phyloP scores from a whole-genome alignment of 2,329 filamentous ascomycete species.

The Penicillium psychrosexuale region DNA sequence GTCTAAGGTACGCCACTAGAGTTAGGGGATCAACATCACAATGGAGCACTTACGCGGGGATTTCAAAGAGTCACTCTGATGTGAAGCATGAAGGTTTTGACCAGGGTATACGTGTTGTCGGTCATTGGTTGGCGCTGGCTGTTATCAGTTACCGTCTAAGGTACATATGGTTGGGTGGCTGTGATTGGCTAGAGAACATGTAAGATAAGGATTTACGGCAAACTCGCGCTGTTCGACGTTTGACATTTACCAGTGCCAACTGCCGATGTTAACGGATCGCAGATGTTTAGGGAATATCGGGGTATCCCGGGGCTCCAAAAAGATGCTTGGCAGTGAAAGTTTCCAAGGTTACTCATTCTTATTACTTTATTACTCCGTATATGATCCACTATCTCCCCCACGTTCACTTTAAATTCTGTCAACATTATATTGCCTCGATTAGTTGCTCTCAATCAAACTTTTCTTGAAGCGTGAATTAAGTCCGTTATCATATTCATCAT shows the following conservation, averaged over 20 bases:
- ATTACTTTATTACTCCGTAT: not conserved
- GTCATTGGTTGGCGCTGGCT: constrained; percentile 1
- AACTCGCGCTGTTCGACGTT: not conserved
- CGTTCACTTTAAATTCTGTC: not conserved
- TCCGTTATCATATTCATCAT: not conserved
- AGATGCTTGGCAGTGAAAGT: not conserved
- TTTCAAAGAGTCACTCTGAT: not conserved
- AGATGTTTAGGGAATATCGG: not conserved
- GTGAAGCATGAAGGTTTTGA: not conserved
- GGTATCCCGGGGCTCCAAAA: not conserved
- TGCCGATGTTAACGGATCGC: not conserved
- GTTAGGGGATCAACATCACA: not conserved
- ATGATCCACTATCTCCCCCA: constrained; percentile 5
- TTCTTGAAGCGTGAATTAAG: not conserved
- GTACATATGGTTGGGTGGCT: not conserved
- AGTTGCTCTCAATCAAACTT: not conserved
- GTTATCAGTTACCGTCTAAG: constrained; percentile 1
- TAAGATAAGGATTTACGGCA: constrained; percentile 2
- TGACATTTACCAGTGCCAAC: not conserved
- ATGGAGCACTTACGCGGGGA: not conserved
- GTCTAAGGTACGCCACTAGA: not conserved
- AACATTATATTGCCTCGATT: too few relatives aligned
- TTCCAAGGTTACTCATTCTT: not conserved
- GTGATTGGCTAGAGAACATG: constrained; percentile 7
- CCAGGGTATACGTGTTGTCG: not conserved